These are phyloP conservation scores for Kitagawia praeruptora DNA, from an alignment of 129 eudicot genomes.

Conservation along the genomic window DNA sequence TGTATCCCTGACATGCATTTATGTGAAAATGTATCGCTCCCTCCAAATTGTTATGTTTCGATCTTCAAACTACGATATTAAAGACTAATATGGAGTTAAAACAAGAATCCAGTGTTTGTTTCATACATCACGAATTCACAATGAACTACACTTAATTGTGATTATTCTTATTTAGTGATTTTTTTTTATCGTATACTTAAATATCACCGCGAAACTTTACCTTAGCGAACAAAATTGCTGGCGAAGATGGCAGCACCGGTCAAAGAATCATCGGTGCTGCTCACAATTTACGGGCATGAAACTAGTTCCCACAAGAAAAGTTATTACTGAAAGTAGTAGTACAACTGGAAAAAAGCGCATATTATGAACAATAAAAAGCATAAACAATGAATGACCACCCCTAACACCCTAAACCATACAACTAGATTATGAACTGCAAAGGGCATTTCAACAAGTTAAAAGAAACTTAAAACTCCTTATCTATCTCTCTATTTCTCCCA, in stretches of 20 bases:
- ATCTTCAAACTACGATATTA: too few relatives aligned
- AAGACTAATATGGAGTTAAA: too few relatives aligned
- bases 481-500: not conserved
- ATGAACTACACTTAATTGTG: too few relatives aligned
- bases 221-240: not conserved
- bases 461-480: not conserved
- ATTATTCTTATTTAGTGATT: too few relatives aligned
- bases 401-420: conserved; percentile 5
- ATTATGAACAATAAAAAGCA: conserved; percentile 1
- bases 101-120: too few relatives aligned
- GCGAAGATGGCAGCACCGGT: not conserved
- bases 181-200: not conserved
- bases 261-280: not conserved
- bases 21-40: too few relatives aligned
- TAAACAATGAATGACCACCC: not conserved
- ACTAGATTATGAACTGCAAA: conserved; percentile 3
- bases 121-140: too few relatives aligned
- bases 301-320: not conserved
- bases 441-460: not conserved
- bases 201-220: not conserved
- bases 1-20: too few relatives aligned
- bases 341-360: not conserved
- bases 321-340: not conserved
- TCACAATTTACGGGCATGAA: not conserved
- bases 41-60: too few relatives aligned